Evolutionary conservation across 2,329 filamentous ascomycete genomes (phyloP).

Genomic region (Seiridium unicorne): DNA sequence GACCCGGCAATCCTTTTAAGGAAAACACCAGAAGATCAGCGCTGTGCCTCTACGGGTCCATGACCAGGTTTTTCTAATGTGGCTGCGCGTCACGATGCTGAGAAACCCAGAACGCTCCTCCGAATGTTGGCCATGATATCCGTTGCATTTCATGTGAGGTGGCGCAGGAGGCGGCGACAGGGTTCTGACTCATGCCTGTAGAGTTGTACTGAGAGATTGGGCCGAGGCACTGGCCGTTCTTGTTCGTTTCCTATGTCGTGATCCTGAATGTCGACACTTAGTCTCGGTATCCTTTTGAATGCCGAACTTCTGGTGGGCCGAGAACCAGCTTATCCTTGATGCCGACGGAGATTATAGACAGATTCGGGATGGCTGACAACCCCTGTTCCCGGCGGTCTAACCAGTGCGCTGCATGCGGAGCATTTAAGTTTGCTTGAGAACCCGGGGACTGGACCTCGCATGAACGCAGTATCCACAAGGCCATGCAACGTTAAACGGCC

Average conservation of each 20-base stretch:
- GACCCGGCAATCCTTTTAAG: not conserved
- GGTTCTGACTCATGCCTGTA: not conserved
- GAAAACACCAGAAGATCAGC: not conserved
- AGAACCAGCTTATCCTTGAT: not conserved
- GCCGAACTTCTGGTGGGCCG: not conserved
- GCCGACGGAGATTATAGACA: not conserved
- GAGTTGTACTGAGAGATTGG: not conserved
- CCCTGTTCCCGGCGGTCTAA: not conserved
- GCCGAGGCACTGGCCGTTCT: not conserved
- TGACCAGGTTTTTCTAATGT: not conserved
- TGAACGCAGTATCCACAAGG: too few species aligned
- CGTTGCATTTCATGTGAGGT: not conserved
- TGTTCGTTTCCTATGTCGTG: not conserved
- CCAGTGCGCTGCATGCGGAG: not conserved
- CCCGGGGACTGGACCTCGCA: too few species aligned
- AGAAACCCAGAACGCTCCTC: not conserved
- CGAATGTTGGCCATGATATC: not conserved
- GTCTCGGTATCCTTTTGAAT: not conserved
- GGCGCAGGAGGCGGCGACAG: not conserved
- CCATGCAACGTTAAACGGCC: too few species aligned
- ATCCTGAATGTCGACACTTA: not conserved
- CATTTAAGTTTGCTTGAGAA: too few species aligned
- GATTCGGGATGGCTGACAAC: not conserved
- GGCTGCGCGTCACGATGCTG: not conserved
- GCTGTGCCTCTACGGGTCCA: not conserved